Percentiles rank a stretch among this genome's conserved stretches.
phyloP scores from a whole-genome alignment of 2,329 filamentous ascomycete genomes.

The Diplodia sapinea region DNA sequence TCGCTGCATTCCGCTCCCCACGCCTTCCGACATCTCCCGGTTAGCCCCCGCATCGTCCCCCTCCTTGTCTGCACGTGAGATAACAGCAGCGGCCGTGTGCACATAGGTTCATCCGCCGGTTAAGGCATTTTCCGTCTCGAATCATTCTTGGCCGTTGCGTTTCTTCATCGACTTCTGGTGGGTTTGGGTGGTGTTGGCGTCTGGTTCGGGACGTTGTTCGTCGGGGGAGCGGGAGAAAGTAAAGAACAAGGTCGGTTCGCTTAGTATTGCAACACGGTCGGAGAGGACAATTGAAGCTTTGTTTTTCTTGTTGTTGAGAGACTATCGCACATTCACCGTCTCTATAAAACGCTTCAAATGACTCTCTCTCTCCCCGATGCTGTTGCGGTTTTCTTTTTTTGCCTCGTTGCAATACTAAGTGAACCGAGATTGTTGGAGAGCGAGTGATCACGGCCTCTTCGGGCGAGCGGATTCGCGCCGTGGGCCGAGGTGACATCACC shows the following conservation, averaged over 20 bases:
- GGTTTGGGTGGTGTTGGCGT: neutral
- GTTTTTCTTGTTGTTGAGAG: neutral
- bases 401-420: neutral
- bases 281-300: neutral
- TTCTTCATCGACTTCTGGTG: neutral
- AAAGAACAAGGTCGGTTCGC: neutral
- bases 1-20: constrained; percentile 10
- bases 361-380: neutral
- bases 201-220: neutral
- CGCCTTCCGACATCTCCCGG: constrained; percentile 22
- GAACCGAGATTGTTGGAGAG: neutral
- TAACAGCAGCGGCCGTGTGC: neutral
- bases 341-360: neutral
- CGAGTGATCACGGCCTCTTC: neutral
- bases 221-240: neutral
- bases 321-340: neutral
- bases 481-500: neutral
- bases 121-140: neutral
- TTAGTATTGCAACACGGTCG: neutral
- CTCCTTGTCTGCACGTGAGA: constrained; percentile 2
- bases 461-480: neutral
- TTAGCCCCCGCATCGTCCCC: neutral
- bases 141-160: neutral
- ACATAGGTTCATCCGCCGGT: neutral
- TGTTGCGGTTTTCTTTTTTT: neutral